Base-by-base conservation (phyloP, 2,329 filamentous ascomycete genomes). In the Neofusicoccum umdonicola region DNA sequence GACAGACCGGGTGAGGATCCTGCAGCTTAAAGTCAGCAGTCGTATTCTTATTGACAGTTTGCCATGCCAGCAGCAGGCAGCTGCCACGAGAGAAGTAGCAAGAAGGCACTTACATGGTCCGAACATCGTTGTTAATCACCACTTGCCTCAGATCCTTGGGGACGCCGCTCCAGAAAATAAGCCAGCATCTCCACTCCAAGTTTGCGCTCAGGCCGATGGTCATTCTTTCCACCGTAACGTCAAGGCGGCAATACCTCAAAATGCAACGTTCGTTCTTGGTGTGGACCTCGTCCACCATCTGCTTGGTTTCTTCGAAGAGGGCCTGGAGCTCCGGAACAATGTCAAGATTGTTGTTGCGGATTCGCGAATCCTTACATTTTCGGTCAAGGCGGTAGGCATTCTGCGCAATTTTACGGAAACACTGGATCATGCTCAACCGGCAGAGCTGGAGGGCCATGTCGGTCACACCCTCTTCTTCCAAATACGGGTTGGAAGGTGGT, bases 111-210 rank as follows among this genome's bases (percentile, higher is more conserved):
- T 52, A 62, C 61, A 63, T 51, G 15, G 54, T 48, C 3, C 63
- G 47, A 5, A 65, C 47, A 35, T 61, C 63, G 6, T 60, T 45
- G 22, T 47, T 47, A 11, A 65, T 65, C 6, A 65, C 56, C 3
- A 52, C 37, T 45, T 41, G 27, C 39, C 63, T 60, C 44, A 65
- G 9, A 8, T 65, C 63, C 39, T 60, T 65, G 5, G 76, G 76
- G 70, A 77, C 76, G 17, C 76, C 71, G 17, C 77, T 71, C 76
- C 76, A 78, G 66, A 77, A 77, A 9, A 78, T 66, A 1, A 78
- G 62, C 61, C 77, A 77, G 62, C 73, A 72, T 37, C 76, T 69
- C 75, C 76, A 77, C 57, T 78, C 75, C 34, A 77, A 50, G 15
- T 77, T 65, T 2, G 72, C 72, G 6, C 72, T 71, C 19, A 78